A percentile compares a stretch with the other conserved stretches of the same genome.
Conservation (phyloP, 2,329 filamentous ascomycete species). For the Talaromyces amestolkiae region DNA sequence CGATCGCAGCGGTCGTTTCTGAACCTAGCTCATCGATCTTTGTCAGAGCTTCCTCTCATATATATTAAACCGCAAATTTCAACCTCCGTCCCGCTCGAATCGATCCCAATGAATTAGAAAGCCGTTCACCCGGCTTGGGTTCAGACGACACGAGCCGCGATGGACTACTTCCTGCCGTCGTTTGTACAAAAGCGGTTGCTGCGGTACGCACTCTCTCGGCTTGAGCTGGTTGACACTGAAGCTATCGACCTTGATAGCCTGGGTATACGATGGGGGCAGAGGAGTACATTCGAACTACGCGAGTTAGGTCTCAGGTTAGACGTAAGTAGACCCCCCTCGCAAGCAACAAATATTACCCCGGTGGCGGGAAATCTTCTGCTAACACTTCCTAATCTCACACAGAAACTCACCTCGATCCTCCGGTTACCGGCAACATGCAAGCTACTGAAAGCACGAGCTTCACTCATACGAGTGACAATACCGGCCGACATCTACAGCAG, state of each 20-base stretch:
- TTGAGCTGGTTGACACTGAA: slow-evolving; percentile 85
- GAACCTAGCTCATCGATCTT: background rate
- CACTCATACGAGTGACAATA: slow-evolving; percentile 74
- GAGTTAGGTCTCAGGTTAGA: slow-evolving; percentile 79
- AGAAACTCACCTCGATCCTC: slow-evolving; percentile 77
- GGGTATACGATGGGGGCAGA: slow-evolving; percentile 77
- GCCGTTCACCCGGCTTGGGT: slow-evolving; percentile 33
- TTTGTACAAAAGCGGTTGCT: slow-evolving; percentile 84
- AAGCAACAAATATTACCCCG: background rate
- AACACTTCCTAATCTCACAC: slow-evolving; percentile 58
- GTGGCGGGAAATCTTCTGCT: background rate
- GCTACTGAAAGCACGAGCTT: slow-evolving; percentile 70
- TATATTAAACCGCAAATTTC: background rate
- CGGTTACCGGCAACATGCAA: slow-evolving; percentile 70
- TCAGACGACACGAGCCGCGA: slow-evolving; percentile 38
- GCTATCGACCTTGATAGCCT: slow-evolving; percentile 81
- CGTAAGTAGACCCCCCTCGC: slow-evolving; percentile 48
- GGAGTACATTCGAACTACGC: slow-evolving; percentile 78
- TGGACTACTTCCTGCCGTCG: slow-evolving; percentile 74
- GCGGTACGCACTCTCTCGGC: slow-evolving; percentile 75
- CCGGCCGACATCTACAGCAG: slow-evolving; percentile 85
- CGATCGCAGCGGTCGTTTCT: background rate
- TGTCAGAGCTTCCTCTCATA: background rate
- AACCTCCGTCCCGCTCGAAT: background rate
- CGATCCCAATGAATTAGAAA: slow-evolving; percentile 7